These are phyloP conservation scores for Knoxdaviesia proteae DNA, from an alignment of 2,329 filamentous ascomycete genomes.

Conservation along the genomic window DNA sequence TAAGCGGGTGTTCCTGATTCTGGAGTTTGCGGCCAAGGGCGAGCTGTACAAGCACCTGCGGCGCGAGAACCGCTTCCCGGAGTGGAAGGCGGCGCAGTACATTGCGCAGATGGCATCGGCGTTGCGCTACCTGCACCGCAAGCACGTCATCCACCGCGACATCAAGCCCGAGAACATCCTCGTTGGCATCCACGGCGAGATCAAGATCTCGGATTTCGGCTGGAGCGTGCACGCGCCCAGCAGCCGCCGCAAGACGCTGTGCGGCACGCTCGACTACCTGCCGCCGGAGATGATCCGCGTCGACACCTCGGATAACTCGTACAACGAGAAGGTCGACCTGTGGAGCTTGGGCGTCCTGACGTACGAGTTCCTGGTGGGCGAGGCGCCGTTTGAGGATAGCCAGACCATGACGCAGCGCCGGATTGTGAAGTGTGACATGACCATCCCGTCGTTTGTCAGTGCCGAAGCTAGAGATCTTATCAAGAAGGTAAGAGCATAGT, in stretches of 20 bases:
- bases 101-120: constrained; percentile 83
- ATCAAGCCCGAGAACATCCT: constrained; percentile 98
- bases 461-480: constrained; percentile 81
- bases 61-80: constrained; percentile 58
- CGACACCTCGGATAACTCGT: constrained; percentile 64
- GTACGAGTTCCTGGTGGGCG: constrained; percentile 89
- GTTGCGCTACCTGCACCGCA: constrained; percentile 77
- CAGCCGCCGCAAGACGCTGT: constrained; percentile 84
- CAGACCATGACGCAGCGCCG: constrained; percentile 83
- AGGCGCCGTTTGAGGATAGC: constrained; percentile 92
- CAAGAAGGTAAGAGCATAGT: constrained; percentile 44
- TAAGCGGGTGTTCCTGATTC: constrained; percentile 70
- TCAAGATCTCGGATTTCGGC: constrained; percentile 96
- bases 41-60: constrained; percentile 77
- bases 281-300: constrained; percentile 93
- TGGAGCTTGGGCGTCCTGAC: constrained; percentile 91
- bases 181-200: constrained; percentile 87
- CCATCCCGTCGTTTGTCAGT: constrained; percentile 75
- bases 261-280: constrained; percentile 90
- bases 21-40: constrained; percentile 70
- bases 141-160: constrained; percentile 92
- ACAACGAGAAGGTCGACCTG: constrained; percentile 86
- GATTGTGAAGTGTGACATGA: constrained; percentile 81
- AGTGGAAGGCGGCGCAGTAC: constrained; percentile 74
- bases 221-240: constrained; percentile 98